A percentile compares a stretch with the other conserved stretches of the same genome.
Evolutionary conservation across 495 filamentous ascomycete genomes (phyloP).

Genomic region (Massariosphaeria phaeospora): DNA sequence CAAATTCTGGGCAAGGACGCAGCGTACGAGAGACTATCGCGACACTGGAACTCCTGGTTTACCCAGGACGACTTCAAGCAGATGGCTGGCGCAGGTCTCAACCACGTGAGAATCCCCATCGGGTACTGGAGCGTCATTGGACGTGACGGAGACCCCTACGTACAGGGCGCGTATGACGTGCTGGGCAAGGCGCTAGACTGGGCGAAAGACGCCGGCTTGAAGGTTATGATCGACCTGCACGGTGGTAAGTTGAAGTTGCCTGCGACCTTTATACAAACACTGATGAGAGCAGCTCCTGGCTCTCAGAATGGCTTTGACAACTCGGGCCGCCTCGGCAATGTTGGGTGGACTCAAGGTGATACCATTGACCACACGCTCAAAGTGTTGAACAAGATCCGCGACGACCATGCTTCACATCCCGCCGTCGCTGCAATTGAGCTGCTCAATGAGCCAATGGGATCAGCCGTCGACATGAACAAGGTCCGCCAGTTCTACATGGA

Average conservation of each 20-base stretch:
- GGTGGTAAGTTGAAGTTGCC: constrained; percentile 49
- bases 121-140: constrained; percentile 71
- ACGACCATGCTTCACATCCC: constrained; percentile 39
- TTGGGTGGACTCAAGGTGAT: constrained; percentile 42
- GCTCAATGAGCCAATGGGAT: constrained; percentile 43
- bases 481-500: constrained; percentile 43
- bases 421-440: constrained; percentile 41
- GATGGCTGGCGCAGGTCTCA: constrained; percentile 62
- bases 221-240: constrained; percentile 67
- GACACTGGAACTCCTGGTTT: constrained; percentile 53
- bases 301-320: constrained; percentile 46
- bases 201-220: constrained; percentile 59
- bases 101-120: constrained; percentile 73
- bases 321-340: constrained; percentile 33
- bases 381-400: constrained; percentile 40
- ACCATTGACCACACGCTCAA: constrained; percentile 38
- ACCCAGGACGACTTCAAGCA: constrained; percentile 61
- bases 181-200: constrained; percentile 64
- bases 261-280: background rate
- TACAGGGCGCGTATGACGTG: constrained; percentile 63
- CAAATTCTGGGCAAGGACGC: constrained; percentile 37
- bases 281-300: constrained; percentile 31
- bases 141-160: constrained; percentile 60
- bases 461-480: constrained; percentile 35
- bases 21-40: constrained; percentile 34